Evolutionary conservation across 1,284 basidiomycete genomes (phyloP).

Genomic region (Ganoderma leucocontextum): DNA sequence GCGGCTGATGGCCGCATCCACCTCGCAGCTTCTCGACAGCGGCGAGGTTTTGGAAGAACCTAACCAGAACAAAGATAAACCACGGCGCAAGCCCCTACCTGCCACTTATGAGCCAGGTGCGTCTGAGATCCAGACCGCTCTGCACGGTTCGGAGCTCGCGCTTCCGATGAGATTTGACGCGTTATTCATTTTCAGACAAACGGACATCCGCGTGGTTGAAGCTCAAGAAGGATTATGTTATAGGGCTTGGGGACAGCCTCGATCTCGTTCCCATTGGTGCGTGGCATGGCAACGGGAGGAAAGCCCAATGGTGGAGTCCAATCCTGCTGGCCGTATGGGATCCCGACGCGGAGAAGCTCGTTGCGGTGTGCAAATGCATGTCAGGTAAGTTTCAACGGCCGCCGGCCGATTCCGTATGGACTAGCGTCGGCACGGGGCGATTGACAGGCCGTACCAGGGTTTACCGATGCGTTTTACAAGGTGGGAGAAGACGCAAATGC

Average conservation of each 20-base stretch:
- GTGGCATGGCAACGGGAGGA: conserved; percentile 91
- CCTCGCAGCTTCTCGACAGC: conserved; percentile 64
- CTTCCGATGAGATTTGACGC: conserved; percentile 19
- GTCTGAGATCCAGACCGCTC: conserved; percentile 14
- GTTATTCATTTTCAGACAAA: conserved; percentile 58
- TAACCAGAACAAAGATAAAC: conserved; percentile 46
- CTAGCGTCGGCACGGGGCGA: conserved; percentile 21
- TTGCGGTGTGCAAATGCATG: conserved; percentile 92
- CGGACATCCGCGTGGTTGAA: conserved; percentile 65
- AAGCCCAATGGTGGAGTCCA: conserved; percentile 94
- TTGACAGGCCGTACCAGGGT: conserved; percentile 59
- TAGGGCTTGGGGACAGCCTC: conserved; percentile 72
- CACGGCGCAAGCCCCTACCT: conserved; percentile 75
- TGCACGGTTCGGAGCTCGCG: conserved; percentile 22
- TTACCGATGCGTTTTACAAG: conserved; percentile 90
- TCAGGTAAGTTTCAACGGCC: conserved; percentile 56
- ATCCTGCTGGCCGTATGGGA: conserved; percentile 88
- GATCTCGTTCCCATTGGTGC: conserved; percentile 84
- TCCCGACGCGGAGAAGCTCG: conserved; percentile 68
- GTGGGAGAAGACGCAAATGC: conserved; percentile 40
- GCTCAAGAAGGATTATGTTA: conserved; percentile 84
- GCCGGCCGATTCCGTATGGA: conserved; percentile 27
- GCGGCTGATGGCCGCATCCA: conserved; percentile 35
- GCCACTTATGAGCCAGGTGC: conserved; percentile 90
- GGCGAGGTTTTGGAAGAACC: conserved; percentile 50